A percentile compares a stretch with the other conserved stretches of the same genome.
Evolutionary conservation across 2,329 filamentous ascomycete species (phyloP).

Genomic region (Arthrobotrys pseudoclavata): DNA sequence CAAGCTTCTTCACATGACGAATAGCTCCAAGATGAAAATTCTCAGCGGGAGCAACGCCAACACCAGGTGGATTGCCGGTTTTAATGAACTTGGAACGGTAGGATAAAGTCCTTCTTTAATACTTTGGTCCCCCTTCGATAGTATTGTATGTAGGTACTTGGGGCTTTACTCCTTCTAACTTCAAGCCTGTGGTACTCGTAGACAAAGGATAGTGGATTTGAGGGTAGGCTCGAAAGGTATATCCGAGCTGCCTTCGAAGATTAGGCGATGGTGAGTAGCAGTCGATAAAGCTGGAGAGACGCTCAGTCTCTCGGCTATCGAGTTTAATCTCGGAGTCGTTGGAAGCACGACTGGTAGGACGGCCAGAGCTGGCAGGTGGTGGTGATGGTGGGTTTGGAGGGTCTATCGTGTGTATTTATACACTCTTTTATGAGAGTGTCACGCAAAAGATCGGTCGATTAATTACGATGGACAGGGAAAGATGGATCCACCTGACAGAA

Average conservation of each 20-base stretch:
- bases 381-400: background rate
- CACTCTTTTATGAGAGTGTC: conserved; percentile 1
- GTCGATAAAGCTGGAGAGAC: conserved; percentile 12
- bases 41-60: background rate
- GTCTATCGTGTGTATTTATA: conserved; percentile 17
- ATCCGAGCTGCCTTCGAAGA: conserved; percentile 16
- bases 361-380: background rate
- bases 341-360: background rate
- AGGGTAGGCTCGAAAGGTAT: conserved; percentile 19
- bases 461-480: background rate
- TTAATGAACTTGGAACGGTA: background rate
- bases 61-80: background rate
- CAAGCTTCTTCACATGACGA: background rate
- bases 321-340: conserved; percentile 5
- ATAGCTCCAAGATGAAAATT: background rate
- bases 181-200: background rate
- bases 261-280: conserved; percentile 26
- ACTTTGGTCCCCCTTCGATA: background rate
- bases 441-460: conserved; percentile 5
- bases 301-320: background rate
- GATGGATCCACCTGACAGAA: conserved; percentile 11
- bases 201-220: conserved; percentile 15
- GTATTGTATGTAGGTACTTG: background rate
- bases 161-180: background rate
- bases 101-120: background rate